These are phyloP conservation scores for Penicillium hordei DNA, from an alignment of 2,329 filamentous ascomycete species.

Conservation along the genomic window DNA sequence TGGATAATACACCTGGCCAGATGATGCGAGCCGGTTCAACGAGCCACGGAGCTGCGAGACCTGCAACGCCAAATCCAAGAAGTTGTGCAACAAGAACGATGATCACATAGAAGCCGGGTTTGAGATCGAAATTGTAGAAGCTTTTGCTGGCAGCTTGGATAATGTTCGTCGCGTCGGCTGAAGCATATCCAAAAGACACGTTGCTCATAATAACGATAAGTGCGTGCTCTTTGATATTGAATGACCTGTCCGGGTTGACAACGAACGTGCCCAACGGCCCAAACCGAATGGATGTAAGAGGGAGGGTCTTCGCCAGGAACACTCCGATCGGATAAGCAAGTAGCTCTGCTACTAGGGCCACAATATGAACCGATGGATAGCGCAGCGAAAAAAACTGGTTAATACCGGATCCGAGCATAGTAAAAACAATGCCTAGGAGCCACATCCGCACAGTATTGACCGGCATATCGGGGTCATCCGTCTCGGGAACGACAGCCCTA, in stretches of 20 bases:
- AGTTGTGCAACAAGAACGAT: conserved; percentile 42
- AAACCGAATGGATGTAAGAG: conserved; percentile 32
- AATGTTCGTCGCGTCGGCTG: conserved; percentile 49
- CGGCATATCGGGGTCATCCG: conserved; percentile 29
- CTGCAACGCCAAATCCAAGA: conserved; percentile 44
- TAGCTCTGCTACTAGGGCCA: conserved; percentile 48
- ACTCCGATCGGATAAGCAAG: conserved; percentile 48
- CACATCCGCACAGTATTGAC: conserved; percentile 41
- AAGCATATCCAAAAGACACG: conserved; percentile 49
- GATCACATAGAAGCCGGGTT: conserved; percentile 41
- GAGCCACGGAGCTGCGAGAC: conserved; percentile 38
- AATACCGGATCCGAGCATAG: conserved; percentile 49
- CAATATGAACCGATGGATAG: conserved; percentile 50
- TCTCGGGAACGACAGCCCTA: conserved; percentile 31
- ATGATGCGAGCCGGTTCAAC: conserved; percentile 42
- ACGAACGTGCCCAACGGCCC: conserved; percentile 22
- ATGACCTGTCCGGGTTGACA: conserved; percentile 46
- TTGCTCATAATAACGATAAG: conserved; percentile 52
- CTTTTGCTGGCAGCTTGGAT: conserved; percentile 42
- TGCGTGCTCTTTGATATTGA: conserved; percentile 52
- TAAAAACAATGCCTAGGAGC: conserved; percentile 44
- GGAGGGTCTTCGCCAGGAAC: conserved; percentile 41
- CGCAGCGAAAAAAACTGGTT: conserved; percentile 51
- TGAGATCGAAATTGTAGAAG: conserved; percentile 45
- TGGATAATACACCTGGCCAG: conserved; percentile 43